Evolutionary conservation across 1,284 basidiomycete species (phyloP), one percentile per base, ranked within the genome.

Genomic region (Sporisorium iseilematis-ciliati): DNA sequence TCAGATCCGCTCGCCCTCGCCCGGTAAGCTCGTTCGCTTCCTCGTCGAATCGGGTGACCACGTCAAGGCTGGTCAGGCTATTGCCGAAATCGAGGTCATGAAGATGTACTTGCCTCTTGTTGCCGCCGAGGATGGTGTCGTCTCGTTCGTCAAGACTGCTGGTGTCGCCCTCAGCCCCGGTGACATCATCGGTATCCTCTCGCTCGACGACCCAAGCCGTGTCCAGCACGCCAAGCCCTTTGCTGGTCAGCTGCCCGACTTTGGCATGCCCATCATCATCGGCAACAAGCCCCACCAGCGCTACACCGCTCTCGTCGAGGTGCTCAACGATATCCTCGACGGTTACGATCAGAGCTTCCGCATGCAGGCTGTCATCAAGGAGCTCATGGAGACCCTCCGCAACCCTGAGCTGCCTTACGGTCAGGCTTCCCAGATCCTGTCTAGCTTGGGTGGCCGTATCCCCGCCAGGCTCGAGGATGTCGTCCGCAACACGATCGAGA

Each of bases 221-320:
- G 97, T 99, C 82, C 97, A 94, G 86, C 96, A 98, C 82, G 97
- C 97, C 69, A 97, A 95, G 87, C 96, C 96, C 1, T 99, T 98
- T 86, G 94, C 95, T 82, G 95, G 95, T 56, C 92, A 95, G 58
- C 90, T 99, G 29, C 74, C 74, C 46, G 82, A 83, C 55, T 79
- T 77, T 43, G 83, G 96, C 62, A 88, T 91, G 40, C 94, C 95
- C 50, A 91, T 90, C 80, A 92, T 97, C 75, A 87, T 92, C 75
- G 96, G 95, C 57, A 92, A 89, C 87, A 97, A 96, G 88, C 90
- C 94, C 41, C 91, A 97, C 85, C 97, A 99, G 86, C 91, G 91
- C 67, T 91, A 95, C 77, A 88, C 89, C 67, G 90, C 91, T 83
- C 91, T 92, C 86, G 88, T 93, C 73, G 90, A 90, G 78, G 89